Evolutionary conservation across 108 stramenopile species (phyloP).

Genomic region (Conticribra weissflogii): DNA sequence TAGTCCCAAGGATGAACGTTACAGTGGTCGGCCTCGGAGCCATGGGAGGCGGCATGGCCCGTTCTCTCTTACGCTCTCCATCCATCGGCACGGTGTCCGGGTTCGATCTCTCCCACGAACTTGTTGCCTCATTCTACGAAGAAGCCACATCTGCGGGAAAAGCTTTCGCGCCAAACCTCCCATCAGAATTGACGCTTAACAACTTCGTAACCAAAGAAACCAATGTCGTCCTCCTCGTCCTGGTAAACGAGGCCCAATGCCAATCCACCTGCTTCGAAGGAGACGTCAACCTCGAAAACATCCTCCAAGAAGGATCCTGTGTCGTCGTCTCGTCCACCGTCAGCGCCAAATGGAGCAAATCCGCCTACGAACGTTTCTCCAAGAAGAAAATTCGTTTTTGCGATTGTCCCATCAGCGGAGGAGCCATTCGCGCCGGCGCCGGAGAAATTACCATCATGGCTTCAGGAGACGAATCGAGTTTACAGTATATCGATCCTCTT

Average conservation of each 20-base stretch:
- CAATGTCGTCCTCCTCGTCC: slow-evolving; percentile 59
- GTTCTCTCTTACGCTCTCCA: slow-evolving; percentile 58
- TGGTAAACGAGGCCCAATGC: slow-evolving; percentile 79
- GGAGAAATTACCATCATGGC: slow-evolving; percentile 79
- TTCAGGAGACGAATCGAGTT: slow-evolving; percentile 37
- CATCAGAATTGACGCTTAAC: slow-evolving; percentile 11
- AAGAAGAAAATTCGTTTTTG: slow-evolving; percentile 49
- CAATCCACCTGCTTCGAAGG: slow-evolving; percentile 59
- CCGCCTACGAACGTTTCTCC: slow-evolving; percentile 37
- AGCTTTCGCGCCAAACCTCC: slow-evolving; percentile 8
- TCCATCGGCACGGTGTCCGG: slow-evolving; percentile 43
- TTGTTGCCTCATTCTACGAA: slow-evolving; percentile 52
- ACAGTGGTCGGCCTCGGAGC: slow-evolving; percentile 65
- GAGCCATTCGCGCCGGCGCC: slow-evolving; percentile 61
- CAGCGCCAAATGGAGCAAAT: slow-evolving; percentile 60
- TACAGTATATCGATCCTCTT: slow-evolving; percentile 41
- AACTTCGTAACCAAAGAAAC: slow-evolving; percentile 41
- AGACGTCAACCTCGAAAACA: slow-evolving; percentile 22
- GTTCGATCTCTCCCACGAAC: slow-evolving; percentile 47
- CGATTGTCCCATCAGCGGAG: slow-evolving; percentile 81
- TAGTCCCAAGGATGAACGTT: slow-evolving; percentile 32
- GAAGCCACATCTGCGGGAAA: slow-evolving; percentile 51
- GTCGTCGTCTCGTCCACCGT: slow-evolving; percentile 78
- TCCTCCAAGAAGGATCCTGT: slow-evolving; percentile 48
- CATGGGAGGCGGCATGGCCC: slow-evolving; percentile 86